Conservation (phyloP, 2,329 filamentous ascomycete species). For the Huntiella moniliformis region DNA sequence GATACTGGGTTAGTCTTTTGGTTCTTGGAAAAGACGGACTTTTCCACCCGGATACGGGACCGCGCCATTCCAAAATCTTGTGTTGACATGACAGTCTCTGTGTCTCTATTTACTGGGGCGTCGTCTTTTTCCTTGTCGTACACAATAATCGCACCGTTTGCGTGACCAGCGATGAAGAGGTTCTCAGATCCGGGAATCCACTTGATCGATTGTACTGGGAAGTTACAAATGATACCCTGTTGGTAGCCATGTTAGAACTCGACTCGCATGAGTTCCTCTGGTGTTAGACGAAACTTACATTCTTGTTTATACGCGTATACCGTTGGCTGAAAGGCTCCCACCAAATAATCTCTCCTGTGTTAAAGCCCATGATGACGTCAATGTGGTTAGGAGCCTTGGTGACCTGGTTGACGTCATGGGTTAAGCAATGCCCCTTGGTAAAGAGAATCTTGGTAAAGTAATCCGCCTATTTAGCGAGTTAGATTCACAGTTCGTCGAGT, state of each 20-base stretch:
- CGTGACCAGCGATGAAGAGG: conserved; percentile 77
- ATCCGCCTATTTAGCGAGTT: conserved; percentile 40
- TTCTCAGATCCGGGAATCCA: conserved; percentile 94
- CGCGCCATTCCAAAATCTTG: conserved; percentile 28
- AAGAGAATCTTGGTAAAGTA: conserved; percentile 92
- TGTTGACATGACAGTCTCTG: conserved; percentile 21
- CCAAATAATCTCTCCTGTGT: conserved; percentile 94
- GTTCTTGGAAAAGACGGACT: conserved; percentile 84
- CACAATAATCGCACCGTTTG: conserved; percentile 76
- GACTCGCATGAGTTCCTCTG: neutral
- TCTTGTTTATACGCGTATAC: conserved; percentile 92
- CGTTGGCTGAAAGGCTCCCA: conserved; percentile 94
- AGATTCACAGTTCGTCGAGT: neutral
- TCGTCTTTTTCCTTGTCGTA: conserved; percentile 98
- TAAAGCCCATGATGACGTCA: conserved; percentile 89
- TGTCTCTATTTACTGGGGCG: conserved; percentile 55
- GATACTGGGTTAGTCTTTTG: conserved; percentile 87
- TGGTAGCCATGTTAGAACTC: conserved; percentile 8
- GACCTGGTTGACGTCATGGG: conserved; percentile 73
- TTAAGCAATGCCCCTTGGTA: conserved; percentile 86
- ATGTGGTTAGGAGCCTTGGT: conserved; percentile 68
- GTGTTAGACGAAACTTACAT: conserved; percentile 28
- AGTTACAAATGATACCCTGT: conserved; percentile 72
- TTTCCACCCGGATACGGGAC: conserved; percentile 42
- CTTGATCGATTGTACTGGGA: conserved; percentile 67